Percentiles rank a stretch among this genome's conserved stretches.
These are phyloP conservation scores for Starmerella powellii DNA, from an alignment of 805 yeast genomes.

Conservation along the genomic window DNA sequence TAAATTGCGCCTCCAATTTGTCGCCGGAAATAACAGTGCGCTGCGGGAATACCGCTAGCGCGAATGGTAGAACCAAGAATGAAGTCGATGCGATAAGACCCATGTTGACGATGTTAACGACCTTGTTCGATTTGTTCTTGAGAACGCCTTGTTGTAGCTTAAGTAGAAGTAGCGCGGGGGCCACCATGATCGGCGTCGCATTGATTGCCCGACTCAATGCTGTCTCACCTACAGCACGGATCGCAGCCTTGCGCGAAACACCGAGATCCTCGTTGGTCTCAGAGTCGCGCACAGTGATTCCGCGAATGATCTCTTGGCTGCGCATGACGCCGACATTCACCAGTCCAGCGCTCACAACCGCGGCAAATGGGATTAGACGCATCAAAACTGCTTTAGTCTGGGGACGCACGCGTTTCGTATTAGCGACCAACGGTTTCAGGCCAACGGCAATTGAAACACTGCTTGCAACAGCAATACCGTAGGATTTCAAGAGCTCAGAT, in stretches of 20 bases:
- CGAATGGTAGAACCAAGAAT: conserved; percentile 82
- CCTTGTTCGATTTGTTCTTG: conserved; percentile 51
- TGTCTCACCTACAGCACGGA: conserved; percentile 91
- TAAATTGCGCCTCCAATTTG: conserved; percentile 54
- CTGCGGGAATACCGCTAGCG: conserved; percentile 92
- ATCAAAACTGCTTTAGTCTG: conserved; percentile 59
- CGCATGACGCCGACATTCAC: conserved; percentile 96
- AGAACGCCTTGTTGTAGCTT: conserved; percentile 60
- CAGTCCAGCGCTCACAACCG: conserved; percentile 93
- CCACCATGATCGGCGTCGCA: conserved; percentile 94
- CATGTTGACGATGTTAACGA: conserved; percentile 62
- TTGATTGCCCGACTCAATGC: conserved; percentile 89
- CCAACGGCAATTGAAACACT: conserved; percentile 95
- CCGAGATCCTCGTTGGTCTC: conserved; percentile 39
- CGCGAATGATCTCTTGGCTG: conserved; percentile 72
- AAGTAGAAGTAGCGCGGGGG: conserved; percentile 80
- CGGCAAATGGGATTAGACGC: conserved; percentile 94
- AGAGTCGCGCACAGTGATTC: conserved; percentile 32
- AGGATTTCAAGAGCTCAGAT: conserved; percentile 62
- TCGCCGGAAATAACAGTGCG: conserved; percentile 49
- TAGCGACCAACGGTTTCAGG: conserved; percentile 80
- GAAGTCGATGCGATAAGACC: conserved; percentile 80
- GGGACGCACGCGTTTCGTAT: conserved; percentile 57
- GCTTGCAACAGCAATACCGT: conserved; percentile 80
- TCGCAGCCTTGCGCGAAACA: conserved; percentile 73